Evolutionary conservation across 2,329 filamentous ascomycete genomes (phyloP).

Genomic region (Fusarium vanettenii): DNA sequence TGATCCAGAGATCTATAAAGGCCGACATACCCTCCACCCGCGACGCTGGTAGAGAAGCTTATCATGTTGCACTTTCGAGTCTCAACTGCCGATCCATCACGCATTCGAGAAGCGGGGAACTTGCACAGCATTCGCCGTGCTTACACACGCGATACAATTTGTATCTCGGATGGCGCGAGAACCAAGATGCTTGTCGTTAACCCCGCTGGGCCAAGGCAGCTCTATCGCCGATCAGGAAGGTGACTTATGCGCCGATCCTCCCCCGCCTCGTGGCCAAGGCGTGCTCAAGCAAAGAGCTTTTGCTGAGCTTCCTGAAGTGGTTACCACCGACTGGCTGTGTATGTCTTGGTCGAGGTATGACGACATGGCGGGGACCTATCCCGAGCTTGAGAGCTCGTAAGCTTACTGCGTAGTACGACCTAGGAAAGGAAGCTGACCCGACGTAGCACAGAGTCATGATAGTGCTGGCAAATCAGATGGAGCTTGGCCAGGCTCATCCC

Average conservation of each 20-base stretch:
- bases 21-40: not conserved
- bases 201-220: constrained; percentile 19
- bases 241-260: constrained; percentile 8
- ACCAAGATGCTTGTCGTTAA: not conserved
- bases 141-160: not conserved
- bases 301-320: constrained; percentile 29
- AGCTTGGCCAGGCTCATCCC: not conserved
- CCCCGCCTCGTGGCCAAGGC: constrained; percentile 28
- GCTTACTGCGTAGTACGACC: constrained; percentile 19
- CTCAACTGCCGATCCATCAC: not conserved
- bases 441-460: constrained; percentile 5
- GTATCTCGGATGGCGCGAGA: not conserved
- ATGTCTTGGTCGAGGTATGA: constrained; percentile 21
- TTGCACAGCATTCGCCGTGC: not conserved
- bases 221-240: constrained; percentile 30
- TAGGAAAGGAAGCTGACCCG: constrained; percentile 24
- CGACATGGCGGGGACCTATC: constrained; percentile 31
- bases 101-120: not conserved
- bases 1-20: not conserved
- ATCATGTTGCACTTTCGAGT: not conserved
- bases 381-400: constrained; percentile 25
- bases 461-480: constrained; percentile 20
- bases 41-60: not conserved
- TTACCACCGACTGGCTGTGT: constrained; percentile 11
- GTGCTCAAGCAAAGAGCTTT: not conserved